Conservation (phyloP, 768 basidiomycete genomes). For the Scleroderma bovista region DNA sequence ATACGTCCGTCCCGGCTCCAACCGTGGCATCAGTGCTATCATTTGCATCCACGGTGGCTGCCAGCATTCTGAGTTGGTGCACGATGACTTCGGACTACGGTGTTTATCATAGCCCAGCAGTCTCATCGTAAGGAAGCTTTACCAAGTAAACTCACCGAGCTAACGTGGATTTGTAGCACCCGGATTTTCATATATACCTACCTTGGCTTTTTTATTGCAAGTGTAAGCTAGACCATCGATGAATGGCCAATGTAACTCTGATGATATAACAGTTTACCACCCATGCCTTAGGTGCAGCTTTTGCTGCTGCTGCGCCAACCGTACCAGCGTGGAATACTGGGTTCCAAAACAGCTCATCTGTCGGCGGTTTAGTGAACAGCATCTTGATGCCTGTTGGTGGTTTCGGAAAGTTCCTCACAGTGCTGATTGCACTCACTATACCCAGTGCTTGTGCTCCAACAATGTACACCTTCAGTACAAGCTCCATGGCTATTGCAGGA, state of each 20-base stretch:
- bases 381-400: constrained; percentile 35
- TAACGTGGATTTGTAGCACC: constrained; percentile 15
- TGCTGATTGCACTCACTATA: constrained; percentile 48
- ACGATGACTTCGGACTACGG: constrained; percentile 44
- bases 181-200: constrained; percentile 44
- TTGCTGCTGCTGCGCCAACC: constrained; percentile 36
- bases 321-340: constrained; percentile 36
- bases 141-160: neutral
- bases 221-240: constrained; percentile 24
- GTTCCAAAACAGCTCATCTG: constrained; percentile 37
- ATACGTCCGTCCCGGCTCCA: constrained; percentile 31
- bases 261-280: constrained; percentile 27
- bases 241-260: neutral
- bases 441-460: constrained; percentile 54
- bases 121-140: constrained; percentile 45
- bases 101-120: constrained; percentile 46
- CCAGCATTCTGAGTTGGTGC: constrained; percentile 41
- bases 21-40: constrained; percentile 33
- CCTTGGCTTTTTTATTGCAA: constrained; percentile 38
- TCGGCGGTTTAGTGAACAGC: constrained; percentile 40
- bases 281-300: constrained; percentile 42
- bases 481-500: constrained; percentile 34
- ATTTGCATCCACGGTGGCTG: constrained; percentile 39
- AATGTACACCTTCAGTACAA: constrained; percentile 51
- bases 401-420: constrained; percentile 44